phyloP scores from a whole-genome alignment of 208 protist genomes.

The Acanthamoeba lugdunensis region DNA sequence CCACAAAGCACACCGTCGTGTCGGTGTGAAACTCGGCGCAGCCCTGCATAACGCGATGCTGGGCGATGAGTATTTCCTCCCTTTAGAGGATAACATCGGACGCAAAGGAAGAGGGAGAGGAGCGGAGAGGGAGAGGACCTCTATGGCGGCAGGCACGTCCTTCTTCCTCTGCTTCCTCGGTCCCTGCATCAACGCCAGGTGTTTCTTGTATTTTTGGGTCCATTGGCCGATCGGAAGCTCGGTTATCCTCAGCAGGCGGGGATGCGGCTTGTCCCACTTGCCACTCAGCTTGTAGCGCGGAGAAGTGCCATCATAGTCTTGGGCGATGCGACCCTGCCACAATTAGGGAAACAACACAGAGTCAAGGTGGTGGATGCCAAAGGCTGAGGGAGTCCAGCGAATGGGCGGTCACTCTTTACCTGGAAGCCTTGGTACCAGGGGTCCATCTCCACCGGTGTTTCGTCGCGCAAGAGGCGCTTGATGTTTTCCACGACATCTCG shows the following conservation, averaged over 20 bases:
- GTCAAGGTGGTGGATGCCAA: too few relatives aligned
- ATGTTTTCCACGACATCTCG: slow-evolving; percentile 93
- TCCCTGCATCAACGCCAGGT: slow-evolving; percentile 78
- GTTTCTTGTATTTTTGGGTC: slow-evolving; percentile 95
- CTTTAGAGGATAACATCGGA: neutral
- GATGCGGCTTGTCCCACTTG: slow-evolving; percentile 74
- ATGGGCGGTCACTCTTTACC: slow-evolving; percentile 67
- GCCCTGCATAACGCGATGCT: slow-evolving; percentile 67
- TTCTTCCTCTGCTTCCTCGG: too few relatives aligned
- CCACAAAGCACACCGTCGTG: slow-evolving; percentile 72
- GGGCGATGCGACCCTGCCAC: slow-evolving; percentile 16
- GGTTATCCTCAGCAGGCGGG: slow-evolving; percentile 92
- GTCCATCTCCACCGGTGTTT: slow-evolving; percentile 88
- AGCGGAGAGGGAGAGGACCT: too few relatives aligned
- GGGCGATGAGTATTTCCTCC: slow-evolving; percentile 70
- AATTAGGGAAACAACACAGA: neutral
- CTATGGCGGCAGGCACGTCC: too few relatives aligned
- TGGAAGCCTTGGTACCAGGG: slow-evolving; percentile 98
- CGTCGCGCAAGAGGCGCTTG: slow-evolving; percentile 88
- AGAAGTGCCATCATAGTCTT: slow-evolving; percentile 47
- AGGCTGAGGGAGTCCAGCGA: neutral
- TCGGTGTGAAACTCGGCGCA: slow-evolving; percentile 74
- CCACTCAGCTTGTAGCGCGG: slow-evolving; percentile 70
- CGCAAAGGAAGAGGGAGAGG: neutral
- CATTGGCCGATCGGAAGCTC: slow-evolving; percentile 93